Evolutionary conservation across 1,284 basidiomycete genomes (phyloP), one percentile per base, ranked within the genome.

Genomic region (Abortiporus biennis): DNA sequence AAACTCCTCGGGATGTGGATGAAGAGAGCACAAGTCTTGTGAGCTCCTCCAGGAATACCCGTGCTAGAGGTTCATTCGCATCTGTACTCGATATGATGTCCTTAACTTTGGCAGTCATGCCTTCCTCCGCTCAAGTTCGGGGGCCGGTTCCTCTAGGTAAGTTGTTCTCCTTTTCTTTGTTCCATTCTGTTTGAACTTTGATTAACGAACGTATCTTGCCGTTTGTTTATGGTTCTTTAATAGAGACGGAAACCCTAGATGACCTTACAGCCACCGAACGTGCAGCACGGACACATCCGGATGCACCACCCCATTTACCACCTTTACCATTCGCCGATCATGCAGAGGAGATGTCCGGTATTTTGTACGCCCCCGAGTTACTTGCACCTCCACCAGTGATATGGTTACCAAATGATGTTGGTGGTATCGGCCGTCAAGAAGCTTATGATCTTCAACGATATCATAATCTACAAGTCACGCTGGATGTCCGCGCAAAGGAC

Each of bases 41-140:
- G 22, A 79, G 71, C 55, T 76, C 71, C 40, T 64, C 63, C 21
- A 58, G 67, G 43, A 66, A 49, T 29, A 53, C 63, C 6, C 61
- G 75, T 19, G 60, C 68, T 29, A 71, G 83, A 43, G 79, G 80
- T 12, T 85, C 82, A 2, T 80, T 85, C 65, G 82, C 84, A 2
- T 80, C 77, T 20, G 80, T 87, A 39, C 64, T 87, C 44, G 84
- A 87, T 55, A 85, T 87, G 83, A 85, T 87, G 81, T 80, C 79
- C 44, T 54, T 79, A 43, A 86, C 82, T 12, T 65, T 87, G 25
- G 82, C 83, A 2, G 80, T 85, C 12, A 74, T 74, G 66, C 84
- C 84, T 2, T 72, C 78, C 1, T 62, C 70, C 13, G 71, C 72
- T n/a, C 70, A 70, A 32, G 57, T 64, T 29, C 67, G 72, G 47